Conservation (phyloP, 2,329 filamentous ascomycete species). For the Colletotrichum gloeosporioides region DNA sequence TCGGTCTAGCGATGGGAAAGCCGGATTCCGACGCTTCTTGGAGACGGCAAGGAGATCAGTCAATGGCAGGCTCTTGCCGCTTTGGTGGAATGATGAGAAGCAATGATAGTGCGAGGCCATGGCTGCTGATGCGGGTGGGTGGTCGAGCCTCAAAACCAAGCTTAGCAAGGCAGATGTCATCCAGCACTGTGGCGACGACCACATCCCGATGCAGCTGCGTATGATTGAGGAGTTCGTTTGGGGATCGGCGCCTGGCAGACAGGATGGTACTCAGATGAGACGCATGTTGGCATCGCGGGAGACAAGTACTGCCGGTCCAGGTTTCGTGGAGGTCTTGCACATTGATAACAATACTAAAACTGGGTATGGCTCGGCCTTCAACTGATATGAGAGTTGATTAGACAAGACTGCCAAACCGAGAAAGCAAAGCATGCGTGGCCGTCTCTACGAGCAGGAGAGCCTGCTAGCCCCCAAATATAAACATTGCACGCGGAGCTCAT, state of each 20-base stretch:
- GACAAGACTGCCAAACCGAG: neutral
- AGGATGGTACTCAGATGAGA: conserved; percentile 28
- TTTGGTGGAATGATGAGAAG: conserved; percentile 50
- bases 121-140: conserved; percentile 30
- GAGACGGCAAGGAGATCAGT: neutral
- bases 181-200: conserved; percentile 46
- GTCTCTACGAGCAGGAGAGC: neutral
- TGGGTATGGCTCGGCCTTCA: neutral
- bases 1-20: conserved; percentile 24
- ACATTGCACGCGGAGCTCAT: neutral
- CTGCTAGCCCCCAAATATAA: neutral
- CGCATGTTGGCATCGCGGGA: conserved; percentile 22
- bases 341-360: neutral
- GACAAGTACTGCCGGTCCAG: neutral
- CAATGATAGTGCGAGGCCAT: conserved; percentile 39
- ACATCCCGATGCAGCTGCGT: conserved; percentile 55
- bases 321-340: neutral
- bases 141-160: conserved; percentile 30
- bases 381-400: neutral
- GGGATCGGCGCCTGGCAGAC: conserved; percentile 32
- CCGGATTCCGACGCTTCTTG: conserved; percentile 45
- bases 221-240: conserved; percentile 50
- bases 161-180: conserved; percentile 41
- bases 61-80: conserved; percentile 41
- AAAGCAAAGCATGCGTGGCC: neutral